Conservation (phyloP, 108 stramenopile species). For the Cyclotella distinguenda region DNA sequence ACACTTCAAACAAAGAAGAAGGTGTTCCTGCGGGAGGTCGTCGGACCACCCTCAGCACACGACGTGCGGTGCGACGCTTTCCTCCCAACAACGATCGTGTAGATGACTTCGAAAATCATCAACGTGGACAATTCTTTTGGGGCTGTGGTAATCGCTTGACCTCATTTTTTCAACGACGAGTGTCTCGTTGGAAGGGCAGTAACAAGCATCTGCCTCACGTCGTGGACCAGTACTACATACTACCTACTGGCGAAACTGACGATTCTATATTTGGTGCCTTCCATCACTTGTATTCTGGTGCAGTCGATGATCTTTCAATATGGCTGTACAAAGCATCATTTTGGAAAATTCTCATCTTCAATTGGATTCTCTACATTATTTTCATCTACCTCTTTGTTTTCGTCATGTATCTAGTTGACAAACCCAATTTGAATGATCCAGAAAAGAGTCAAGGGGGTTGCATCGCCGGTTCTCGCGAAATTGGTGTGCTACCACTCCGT, state of each 20-base stretch:
- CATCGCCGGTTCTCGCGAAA: not conserved
- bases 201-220: not conserved
- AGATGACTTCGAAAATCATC: not conserved
- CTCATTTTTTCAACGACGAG: too few relatives aligned
- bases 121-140: not conserved
- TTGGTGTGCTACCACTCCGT: not conserved
- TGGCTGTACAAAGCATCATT: conserved; percentile 32
- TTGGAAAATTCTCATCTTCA: conserved; percentile 11
- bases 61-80: not conserved
- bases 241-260: conserved; percentile 12
- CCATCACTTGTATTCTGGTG: conserved; percentile 1
- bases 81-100: not conserved
- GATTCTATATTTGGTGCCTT: conserved; percentile 17
- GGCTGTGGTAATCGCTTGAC: not conserved
- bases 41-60: not conserved
- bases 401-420: conserved; percentile 8
- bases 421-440: not conserved
- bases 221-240: conserved; percentile 19
- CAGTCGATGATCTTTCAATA: conserved; percentile 18
- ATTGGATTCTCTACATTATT: conserved; percentile 13
- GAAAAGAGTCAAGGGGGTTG: not conserved
- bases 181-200: too few relatives aligned
- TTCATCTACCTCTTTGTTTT: conserved; percentile 23
- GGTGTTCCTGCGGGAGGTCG: not conserved
- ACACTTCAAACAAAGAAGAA: not conserved